phyloP scores from a whole-genome alignment of 176 grass and related monocot genomes.

The Aegilops longissima region DNA sequence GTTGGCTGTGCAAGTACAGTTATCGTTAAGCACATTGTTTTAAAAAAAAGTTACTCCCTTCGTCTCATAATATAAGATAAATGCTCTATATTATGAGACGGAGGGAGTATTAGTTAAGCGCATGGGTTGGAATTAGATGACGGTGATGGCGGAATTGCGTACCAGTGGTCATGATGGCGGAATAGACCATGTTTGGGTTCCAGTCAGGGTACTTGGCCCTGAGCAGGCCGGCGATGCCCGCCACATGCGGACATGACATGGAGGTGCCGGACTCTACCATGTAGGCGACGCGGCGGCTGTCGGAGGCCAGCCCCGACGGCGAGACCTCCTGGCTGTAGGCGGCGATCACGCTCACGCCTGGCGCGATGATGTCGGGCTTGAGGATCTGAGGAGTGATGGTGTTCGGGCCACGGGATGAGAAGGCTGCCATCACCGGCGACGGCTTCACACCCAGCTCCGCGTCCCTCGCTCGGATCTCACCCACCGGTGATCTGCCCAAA shows the following conservation, averaged over 20 bases:
- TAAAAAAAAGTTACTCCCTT: too few relatives aligned
- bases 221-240: conserved; percentile 58
- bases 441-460: conserved; percentile 44
- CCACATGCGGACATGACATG: conserved; percentile 74
- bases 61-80: too few relatives aligned
- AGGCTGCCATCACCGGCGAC: conserved; percentile 53
- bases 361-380: conserved; percentile 59
- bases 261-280: conserved; percentile 63
- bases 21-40: too few relatives aligned
- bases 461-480: conserved; percentile 26
- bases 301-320: conserved; percentile 26
- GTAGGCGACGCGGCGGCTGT: conserved; percentile 45
- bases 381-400: conserved; percentile 29
- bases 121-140: too few relatives aligned
- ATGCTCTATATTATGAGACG: too few relatives aligned
- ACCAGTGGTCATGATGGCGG: conserved; percentile 62
- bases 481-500: background rate
- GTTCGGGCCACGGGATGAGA: conserved; percentile 70
- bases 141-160: too few relatives aligned
- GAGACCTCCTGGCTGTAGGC: conserved; percentile 40
- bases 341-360: conserved; percentile 60
- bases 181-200: conserved; percentile 69
- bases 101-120: too few relatives aligned
- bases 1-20: conserved; percentile 26
- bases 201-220: conserved; percentile 38